These are phyloP conservation scores for Fusarium solani-melongenae DNA, from an alignment of 2,329 filamentous ascomycete genomes.

Conservation along the genomic window DNA sequence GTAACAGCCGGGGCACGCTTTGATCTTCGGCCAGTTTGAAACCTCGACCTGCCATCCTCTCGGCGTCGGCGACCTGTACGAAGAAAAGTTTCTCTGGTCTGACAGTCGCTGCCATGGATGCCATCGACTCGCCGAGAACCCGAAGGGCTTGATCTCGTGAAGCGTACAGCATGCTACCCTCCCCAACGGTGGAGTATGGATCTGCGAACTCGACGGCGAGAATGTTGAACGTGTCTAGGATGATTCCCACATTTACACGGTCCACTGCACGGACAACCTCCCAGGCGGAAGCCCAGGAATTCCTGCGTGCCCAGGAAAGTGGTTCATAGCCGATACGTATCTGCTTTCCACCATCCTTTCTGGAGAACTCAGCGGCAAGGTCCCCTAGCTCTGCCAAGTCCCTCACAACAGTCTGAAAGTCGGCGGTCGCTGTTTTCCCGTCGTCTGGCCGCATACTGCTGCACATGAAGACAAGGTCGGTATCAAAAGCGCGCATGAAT, in stretches of 20 bases:
- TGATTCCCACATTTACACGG: conserved; percentile 22
- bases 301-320: conserved; percentile 23
- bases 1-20: conserved; percentile 8
- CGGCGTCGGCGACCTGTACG: conserved; percentile 22
- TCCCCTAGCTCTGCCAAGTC: conserved; percentile 16
- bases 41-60: conserved; percentile 4
- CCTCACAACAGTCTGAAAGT: conserved; percentile 25
- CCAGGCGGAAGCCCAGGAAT: conserved; percentile 29
- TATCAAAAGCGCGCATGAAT: conserved; percentile 27
- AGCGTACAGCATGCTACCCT: conserved; percentile 12
- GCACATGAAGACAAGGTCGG: conserved; percentile 29
- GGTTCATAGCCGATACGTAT: conserved; percentile 31
- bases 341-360: conserved; percentile 12
- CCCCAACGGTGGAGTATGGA: conserved; percentile 13
- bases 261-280: conserved; percentile 28
- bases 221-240: conserved; percentile 26
- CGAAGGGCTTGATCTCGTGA: conserved; percentile 9
- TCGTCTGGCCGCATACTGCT: conserved; percentile 27
- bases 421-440: conserved; percentile 6
- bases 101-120: conserved; percentile 16
- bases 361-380: conserved; percentile 7
- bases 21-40: conserved; percentile 2
- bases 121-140: conserved; percentile 15
- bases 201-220: conserved; percentile 28
- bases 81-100: conserved; percentile 25